These are phyloP conservation scores for Talaromyces marneffei DNA, from an alignment of 2,329 filamentous ascomycete species.

Conservation along the genomic window DNA sequence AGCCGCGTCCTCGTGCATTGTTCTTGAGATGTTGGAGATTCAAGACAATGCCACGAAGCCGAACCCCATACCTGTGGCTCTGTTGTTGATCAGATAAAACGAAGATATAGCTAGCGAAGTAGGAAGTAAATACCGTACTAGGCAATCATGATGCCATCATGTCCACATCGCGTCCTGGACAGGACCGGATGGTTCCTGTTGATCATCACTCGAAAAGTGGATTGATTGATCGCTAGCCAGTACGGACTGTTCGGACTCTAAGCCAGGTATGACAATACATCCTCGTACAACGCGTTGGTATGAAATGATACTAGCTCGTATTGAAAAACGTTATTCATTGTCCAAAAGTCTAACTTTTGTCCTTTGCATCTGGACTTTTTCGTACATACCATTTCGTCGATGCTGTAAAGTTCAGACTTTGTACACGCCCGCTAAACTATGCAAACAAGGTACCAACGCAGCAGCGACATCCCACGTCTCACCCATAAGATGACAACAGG, in stretches of 20 bases:
- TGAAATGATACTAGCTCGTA: background rate
- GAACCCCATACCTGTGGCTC: background rate
- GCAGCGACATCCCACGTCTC: background rate
- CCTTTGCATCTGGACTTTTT: background rate
- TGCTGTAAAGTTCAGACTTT: background rate
- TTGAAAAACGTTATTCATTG: background rate
- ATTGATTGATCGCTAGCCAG: background rate
- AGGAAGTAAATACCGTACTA: background rate
- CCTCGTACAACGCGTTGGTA: background rate
- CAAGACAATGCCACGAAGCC: background rate
- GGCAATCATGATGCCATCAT: slow-evolving; percentile 1
- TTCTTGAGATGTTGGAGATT: background rate
- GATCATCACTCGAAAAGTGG: slow-evolving; percentile 5
- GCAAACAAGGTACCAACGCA: slow-evolving; percentile 1
- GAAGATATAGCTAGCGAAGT: background rate
- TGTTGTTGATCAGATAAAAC: too few species aligned
- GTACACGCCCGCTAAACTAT: background rate
- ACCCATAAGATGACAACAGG: background rate
- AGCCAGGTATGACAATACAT: background rate
- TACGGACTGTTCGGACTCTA: background rate
- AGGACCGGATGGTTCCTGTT: background rate
- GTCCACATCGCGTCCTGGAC: background rate
- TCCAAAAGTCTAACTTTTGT: background rate
- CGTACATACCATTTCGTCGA: background rate
- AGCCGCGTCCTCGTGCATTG: background rate